These are phyloP conservation scores for Solanum gandarillasii DNA, from an alignment of 257 asterid species.

Conservation along the genomic window DNA sequence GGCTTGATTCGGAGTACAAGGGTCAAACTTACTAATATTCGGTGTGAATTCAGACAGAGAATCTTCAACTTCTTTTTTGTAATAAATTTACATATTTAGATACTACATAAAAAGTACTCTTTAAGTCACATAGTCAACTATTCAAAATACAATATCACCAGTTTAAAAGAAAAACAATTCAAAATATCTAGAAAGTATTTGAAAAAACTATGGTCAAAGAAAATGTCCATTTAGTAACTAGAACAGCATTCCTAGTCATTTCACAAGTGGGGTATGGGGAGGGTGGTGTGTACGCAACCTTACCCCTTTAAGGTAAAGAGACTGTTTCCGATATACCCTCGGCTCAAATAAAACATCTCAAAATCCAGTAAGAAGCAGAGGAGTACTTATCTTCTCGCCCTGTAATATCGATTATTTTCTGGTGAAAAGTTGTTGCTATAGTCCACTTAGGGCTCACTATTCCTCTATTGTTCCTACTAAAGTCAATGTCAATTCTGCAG, in stretches of 20 bases:
- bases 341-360: neutral
- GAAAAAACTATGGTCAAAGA: neutral
- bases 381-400: neutral
- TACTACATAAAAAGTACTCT: neutral
- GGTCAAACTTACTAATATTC: neutral
- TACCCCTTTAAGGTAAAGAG: neutral
- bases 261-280: neutral
- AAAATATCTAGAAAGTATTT: neutral
- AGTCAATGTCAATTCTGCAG: conserved; percentile 35
- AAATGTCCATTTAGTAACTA: neutral
- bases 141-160: neutral
- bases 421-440: neutral
- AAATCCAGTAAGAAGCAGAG: neutral
- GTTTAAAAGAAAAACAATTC: neutral
- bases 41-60: neutral
- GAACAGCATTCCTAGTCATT: neutral
- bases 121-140: neutral
- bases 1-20: neutral
- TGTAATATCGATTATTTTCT: neutral
- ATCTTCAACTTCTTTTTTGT: neutral
- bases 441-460: neutral
- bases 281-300: neutral
- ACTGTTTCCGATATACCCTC: neutral
- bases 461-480: neutral
- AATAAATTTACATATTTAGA: neutral